Evolutionary conservation across 225 moss, liverwort and hornwort genomes (phyloP), one percentile per base, ranked within the genome.

Genomic region (Anthoceros angustus): DNA sequence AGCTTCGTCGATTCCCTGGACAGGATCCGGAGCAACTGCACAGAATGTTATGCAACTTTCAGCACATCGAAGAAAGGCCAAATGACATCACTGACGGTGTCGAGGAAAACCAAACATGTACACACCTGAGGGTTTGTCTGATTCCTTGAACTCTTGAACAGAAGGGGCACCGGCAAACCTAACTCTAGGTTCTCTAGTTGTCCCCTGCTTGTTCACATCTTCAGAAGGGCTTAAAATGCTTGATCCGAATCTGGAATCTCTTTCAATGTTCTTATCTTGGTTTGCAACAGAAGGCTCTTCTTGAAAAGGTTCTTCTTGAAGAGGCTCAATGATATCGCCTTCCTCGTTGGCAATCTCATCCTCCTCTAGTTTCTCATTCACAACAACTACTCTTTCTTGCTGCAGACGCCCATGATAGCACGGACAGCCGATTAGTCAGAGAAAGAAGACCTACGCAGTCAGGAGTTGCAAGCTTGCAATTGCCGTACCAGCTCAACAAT

Each of bases 271-370:
- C 32, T 32, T 32, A 32, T 32, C 32, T 32, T 32, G 32, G 32
- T 32, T 32, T 32, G 32, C 32, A 32, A 32, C 32, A 32, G 32
- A 32, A 32, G 32, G 32, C 32, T 32, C 32, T 32, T 32, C 32
- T 32, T 32, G 2, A 32, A 32, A 1, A 32, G 1, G 32, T 32
- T 32, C 32, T 32, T 32, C 32, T 32, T 1, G 32, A 32, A 4
- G 32, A 32, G 32, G 4, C 2, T 32, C 55, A 18, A 55, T 55
- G 23, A 55, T 20, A 9, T 55, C 55, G 18, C 55, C 55, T 55
- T 55, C 55, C 23, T 55, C 55, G 23, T 55, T 55, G n/a, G 55
- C 55, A 55, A 55, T 55, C 55, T 55, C 55, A 7, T 55, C 55
- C 23, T 55, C 55, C 14, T 55, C 55, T 15, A 55, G n/a, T 15